These are phyloP conservation scores for Aspergillus bridgeri DNA, from an alignment of 495 filamentous ascomycete genomes.

Conservation along the genomic window DNA sequence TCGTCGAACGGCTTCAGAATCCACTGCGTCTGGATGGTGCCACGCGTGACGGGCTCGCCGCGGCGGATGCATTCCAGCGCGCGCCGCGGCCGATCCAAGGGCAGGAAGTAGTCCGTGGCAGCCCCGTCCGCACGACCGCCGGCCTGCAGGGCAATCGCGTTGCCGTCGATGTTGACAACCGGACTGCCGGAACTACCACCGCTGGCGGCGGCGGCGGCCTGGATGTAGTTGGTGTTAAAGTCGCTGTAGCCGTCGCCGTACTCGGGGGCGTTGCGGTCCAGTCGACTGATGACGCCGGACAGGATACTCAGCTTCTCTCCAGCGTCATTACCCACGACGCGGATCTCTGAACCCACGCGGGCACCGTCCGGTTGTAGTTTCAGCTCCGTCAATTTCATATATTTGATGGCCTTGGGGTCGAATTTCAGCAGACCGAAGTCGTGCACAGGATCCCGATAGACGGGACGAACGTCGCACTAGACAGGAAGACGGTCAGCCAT, in stretches of 20 bases:
- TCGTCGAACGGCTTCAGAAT: slow-evolving; percentile 96
- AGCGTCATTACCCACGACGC: slow-evolving; percentile 97
- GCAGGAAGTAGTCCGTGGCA: slow-evolving; percentile 97
- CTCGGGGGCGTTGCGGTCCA: slow-evolving; percentile 95
- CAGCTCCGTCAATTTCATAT: slow-evolving; percentile 83
- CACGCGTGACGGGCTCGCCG: slow-evolving; percentile 69
- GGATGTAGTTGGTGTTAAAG: slow-evolving; percentile 99
- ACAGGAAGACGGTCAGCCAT: slow-evolving; percentile 1
- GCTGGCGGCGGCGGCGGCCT: slow-evolving; percentile 93
- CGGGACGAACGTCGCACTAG: slow-evolving; percentile 91
- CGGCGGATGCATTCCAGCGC: slow-evolving; percentile 82
- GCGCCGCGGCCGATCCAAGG: slow-evolving; percentile 81
- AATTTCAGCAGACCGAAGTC: slow-evolving; percentile 97
- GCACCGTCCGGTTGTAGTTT: slow-evolving; percentile 82
- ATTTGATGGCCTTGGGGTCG: slow-evolving; percentile 91
- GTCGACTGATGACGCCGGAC: slow-evolving; percentile 92
- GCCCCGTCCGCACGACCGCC: slow-evolving; percentile 91
- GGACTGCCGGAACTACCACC: slow-evolving; percentile 96
- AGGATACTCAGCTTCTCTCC: slow-evolving; percentile 98
- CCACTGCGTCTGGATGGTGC: slow-evolving; percentile 98
- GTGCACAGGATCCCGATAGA: slow-evolving; percentile 97
- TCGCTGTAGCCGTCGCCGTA: slow-evolving; percentile 98
- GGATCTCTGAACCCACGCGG: slow-evolving; percentile 86
- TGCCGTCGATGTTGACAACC: slow-evolving; percentile 92
- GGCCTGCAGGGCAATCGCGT: slow-evolving; percentile 90